These are phyloP conservation scores for Cystofilobasidium bisporidii DNA, from an alignment of 768 basidiomycete species.

Conservation along the genomic window DNA sequence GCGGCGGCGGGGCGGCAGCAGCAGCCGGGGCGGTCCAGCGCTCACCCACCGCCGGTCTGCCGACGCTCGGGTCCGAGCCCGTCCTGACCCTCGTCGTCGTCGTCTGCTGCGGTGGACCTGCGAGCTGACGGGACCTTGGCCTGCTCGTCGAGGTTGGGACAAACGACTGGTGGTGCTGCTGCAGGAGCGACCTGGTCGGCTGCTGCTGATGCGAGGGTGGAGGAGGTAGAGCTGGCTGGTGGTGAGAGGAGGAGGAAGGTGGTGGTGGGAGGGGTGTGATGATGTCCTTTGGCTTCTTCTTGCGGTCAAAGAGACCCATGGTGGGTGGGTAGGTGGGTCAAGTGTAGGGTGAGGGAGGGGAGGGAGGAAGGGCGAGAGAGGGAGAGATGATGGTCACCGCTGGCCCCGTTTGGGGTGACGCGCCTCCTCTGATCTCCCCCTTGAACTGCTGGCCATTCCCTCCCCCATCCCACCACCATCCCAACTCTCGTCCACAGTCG, in stretches of 20 bases:
- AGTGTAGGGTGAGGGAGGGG: not conserved
- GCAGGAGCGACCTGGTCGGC: not conserved
- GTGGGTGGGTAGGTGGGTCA: not conserved
- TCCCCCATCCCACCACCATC: no score
- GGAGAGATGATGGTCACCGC: no score
- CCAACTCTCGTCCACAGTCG: no score
- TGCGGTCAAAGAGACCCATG: conserved; percentile 1
- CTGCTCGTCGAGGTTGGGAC: conserved; percentile 4
- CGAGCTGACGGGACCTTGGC: not conserved
- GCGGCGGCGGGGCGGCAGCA: no score
- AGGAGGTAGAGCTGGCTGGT: not conserved
- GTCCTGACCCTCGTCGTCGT: no score
- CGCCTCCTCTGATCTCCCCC: no score
- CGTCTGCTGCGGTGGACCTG: not conserved
- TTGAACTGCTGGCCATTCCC: no score
- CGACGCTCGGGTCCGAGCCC: no score
- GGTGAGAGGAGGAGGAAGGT: not conserved
- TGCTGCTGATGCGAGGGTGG: not conserved
- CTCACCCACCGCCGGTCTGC: no score
- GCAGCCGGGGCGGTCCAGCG: no score
- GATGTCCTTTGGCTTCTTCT: not conserved
- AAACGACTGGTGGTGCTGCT: not conserved
- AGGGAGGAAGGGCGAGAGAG: not conserved
- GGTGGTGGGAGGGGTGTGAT: not conserved
- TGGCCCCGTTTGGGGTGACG: no score